phyloP scores from a whole-genome alignment of 441 rosid genomes.

The Oxalis stricta region DNA sequence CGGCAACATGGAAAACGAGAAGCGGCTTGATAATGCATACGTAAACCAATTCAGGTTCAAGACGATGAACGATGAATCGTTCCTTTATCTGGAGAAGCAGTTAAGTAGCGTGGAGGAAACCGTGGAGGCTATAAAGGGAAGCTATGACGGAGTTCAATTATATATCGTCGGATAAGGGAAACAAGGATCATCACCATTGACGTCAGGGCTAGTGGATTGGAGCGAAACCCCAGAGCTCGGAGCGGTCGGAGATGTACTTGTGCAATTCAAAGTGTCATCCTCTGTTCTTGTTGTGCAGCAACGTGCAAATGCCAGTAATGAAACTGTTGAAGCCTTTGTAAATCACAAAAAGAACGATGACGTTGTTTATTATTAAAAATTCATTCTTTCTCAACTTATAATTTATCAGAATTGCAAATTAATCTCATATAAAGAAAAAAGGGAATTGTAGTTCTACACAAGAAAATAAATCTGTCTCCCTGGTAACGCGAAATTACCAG shows the following conservation, averaged over 20 bases:
- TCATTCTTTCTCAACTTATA: too few relatives aligned
- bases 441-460: too few relatives aligned
- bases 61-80: conserved; percentile 12
- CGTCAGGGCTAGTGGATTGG: conserved; percentile 16
- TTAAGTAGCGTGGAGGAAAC: conserved; percentile 19
- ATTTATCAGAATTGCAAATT: too few relatives aligned
- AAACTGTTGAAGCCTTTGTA: background rate
- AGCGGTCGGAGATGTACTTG: conserved; percentile 16
- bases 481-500: background rate
- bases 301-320: background rate
- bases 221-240: conserved; percentile 19
- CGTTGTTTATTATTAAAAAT: too few relatives aligned
- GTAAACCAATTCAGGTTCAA: conserved; percentile 24
- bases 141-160: conserved; percentile 16
- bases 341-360: background rate
- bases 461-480: background rate
- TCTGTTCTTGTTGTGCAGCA: conserved; percentile 27
- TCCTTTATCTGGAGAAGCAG: conserved; percentile 16
- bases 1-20: conserved; percentile 3
- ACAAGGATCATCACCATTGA: conserved; percentile 10
- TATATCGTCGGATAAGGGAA: conserved; percentile 26
- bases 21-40: conserved; percentile 16
- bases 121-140: conserved; percentile 10
- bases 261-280: conserved; percentile 15
- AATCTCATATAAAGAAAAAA: too few relatives aligned